Evolutionary conservation across 2,329 filamentous ascomycete genomes (phyloP).

Genomic region (Aspergillus glaucus): DNA sequence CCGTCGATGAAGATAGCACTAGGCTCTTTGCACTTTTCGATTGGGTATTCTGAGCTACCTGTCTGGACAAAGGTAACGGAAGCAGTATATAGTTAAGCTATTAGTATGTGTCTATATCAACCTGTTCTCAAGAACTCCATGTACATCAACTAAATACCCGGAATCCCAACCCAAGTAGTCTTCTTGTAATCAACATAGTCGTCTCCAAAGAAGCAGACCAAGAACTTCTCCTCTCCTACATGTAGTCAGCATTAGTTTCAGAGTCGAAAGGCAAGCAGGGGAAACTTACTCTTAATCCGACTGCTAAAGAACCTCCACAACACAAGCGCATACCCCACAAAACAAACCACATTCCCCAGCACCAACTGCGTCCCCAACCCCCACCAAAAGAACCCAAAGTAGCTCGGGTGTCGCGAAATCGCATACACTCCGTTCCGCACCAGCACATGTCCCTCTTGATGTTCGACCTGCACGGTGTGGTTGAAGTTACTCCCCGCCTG

Average conservation of each 20-base stretch:
- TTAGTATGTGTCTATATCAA: too few relatives aligned
- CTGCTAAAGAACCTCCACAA: conserved; percentile 79
- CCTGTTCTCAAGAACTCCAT: neutral
- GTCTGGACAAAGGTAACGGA: too few relatives aligned
- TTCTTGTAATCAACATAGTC: conserved; percentile 71
- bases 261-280: neutral
- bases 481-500: conserved; percentile 90
- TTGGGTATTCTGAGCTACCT: neutral
- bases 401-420: conserved; percentile 74
- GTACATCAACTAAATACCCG: conserved; percentile 52
- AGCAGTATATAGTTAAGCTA: too few relatives aligned
- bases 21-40: neutral
- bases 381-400: conserved; percentile 99
- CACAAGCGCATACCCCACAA: conserved; percentile 65
- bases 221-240: conserved; percentile 66
- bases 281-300: conserved; percentile 59
- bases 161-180: conserved; percentile 70
- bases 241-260: conserved; percentile 6
- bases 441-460: conserved; percentile 67
- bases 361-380: conserved; percentile 88
- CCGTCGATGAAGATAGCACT: neutral
- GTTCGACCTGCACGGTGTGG: conserved; percentile 67
- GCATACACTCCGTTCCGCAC: conserved; percentile 77
- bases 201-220: conserved; percentile 75
- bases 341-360: conserved; percentile 75